These are phyloP conservation scores for Olyra latifolia DNA, from an alignment of 176 grass and related monocot species.

Conservation along the genomic window DNA sequence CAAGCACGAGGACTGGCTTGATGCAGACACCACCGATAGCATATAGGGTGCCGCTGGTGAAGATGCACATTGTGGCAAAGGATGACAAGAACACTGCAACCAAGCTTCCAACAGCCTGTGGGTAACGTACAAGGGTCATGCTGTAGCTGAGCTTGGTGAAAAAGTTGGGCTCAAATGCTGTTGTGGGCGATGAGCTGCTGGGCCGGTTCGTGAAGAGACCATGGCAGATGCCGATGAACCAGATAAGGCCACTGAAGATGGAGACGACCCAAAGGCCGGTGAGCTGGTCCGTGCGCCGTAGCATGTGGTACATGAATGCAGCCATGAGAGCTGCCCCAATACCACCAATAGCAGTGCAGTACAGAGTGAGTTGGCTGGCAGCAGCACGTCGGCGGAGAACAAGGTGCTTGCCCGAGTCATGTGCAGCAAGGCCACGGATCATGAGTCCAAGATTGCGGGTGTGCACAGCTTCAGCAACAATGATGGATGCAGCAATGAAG, in stretches of 20 bases:
- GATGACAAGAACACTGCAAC: constrained; percentile 70
- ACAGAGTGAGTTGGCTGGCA: constrained; percentile 60
- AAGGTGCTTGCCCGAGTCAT: constrained; percentile 60
- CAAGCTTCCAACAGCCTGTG: constrained; percentile 77
- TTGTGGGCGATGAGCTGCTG: constrained; percentile 49
- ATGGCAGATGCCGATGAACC: constrained; percentile 84
- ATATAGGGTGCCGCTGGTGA: constrained; percentile 69
- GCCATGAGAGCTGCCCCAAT: constrained; percentile 86
- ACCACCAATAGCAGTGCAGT: constrained; percentile 65
- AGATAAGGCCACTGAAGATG: constrained; percentile 89
- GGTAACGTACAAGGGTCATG: constrained; percentile 58
- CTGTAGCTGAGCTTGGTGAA: constrained; percentile 54
- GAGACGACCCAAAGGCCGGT: constrained; percentile 91
- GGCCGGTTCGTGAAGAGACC: constrained; percentile 79
- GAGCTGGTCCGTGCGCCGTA: constrained; percentile 82
- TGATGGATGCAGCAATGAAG: constrained; percentile 51
- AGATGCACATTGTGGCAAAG: constrained; percentile 93
- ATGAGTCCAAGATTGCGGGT: constrained; percentile 80
- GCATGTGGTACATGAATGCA: constrained; percentile 93
- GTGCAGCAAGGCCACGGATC: constrained; percentile 59
- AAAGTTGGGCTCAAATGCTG: constrained; percentile 50
- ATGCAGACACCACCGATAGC: constrained; percentile 82
- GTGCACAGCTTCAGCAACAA: constrained; percentile 61
- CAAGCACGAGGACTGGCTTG: constrained; percentile 63
- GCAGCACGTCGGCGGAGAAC: constrained; percentile 63